phyloP scores from a whole-genome alignment of 2,329 filamentous ascomycete species.

The Gnomoniopsis sp. region DNA sequence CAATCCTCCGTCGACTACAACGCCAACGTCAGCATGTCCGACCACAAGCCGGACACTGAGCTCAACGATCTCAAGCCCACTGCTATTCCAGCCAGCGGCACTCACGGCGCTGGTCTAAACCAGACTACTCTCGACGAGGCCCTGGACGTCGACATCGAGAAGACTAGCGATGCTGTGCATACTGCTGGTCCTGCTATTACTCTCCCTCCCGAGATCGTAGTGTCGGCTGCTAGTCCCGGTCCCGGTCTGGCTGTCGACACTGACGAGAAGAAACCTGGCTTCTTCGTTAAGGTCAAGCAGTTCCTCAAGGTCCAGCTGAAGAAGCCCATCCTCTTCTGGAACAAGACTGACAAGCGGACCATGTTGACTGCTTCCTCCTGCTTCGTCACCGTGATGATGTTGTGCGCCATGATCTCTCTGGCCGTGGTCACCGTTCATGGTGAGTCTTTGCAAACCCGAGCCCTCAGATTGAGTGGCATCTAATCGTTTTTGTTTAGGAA shows the following conservation, averaged over 20 bases:
- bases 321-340: not conserved
- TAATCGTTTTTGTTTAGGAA: not conserved
- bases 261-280: not conserved
- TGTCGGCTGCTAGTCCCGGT: not conserved
- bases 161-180: not conserved
- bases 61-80: not conserved
- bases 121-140: not conserved
- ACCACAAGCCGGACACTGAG: not conserved
- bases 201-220: not conserved
- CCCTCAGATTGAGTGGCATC: not conserved
- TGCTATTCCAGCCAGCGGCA: not conserved
- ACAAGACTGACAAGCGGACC: not conserved
- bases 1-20: not conserved
- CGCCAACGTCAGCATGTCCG: not conserved
- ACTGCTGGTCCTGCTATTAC: not conserved
- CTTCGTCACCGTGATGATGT: not conserved
- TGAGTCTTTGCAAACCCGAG: not conserved
- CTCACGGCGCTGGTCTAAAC: not conserved
- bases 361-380: not conserved
- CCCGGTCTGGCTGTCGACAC: not conserved
- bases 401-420: not conserved
- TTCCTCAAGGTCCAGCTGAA: not conserved
- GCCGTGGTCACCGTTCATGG: not conserved
- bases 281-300: not conserved
- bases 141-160: not conserved